Evolutionary conservation across 148 eudicot species (phyloP).

Genomic region (Cornus florida): DNA sequence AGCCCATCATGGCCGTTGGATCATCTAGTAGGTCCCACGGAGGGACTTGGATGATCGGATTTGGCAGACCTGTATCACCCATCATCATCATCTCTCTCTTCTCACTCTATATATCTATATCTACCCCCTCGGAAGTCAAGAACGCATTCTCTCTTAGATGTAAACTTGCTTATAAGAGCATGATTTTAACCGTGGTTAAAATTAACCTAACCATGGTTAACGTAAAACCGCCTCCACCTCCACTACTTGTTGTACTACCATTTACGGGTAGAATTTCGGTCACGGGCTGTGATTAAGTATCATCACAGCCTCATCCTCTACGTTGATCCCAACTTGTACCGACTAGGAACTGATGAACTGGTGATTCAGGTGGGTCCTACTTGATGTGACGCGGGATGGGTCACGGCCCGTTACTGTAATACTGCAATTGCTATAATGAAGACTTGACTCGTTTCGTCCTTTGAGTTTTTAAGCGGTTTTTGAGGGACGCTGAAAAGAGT

Average conservation of each 20-base stretch:
- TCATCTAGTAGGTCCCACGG: slow-evolving; percentile 55
- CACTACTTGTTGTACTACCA: neutral
- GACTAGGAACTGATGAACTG: too few species aligned
- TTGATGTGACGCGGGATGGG: neutral
- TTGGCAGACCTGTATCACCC: slow-evolving; percentile 29
- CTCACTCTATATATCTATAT: slow-evolving; percentile 4
- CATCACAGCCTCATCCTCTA: neutral
- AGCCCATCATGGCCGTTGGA: slow-evolving; percentile 30
- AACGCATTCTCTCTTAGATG: neutral
- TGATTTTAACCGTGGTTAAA: slow-evolving; percentile 26
- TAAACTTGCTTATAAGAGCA: slow-evolving; percentile 14
- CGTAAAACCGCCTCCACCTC: slow-evolving; percentile 16
- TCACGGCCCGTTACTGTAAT: neutral
- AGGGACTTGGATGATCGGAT: slow-evolving; percentile 69
- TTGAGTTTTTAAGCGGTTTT: neutral
- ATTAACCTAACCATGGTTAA: slow-evolving; percentile 23
- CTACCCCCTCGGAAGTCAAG: neutral
- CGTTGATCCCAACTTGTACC: neutral
- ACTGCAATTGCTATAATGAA: neutral
- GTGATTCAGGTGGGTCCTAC: too few species aligned
- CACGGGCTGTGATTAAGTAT: neutral
- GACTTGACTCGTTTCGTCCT: neutral
- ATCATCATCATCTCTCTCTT: slow-evolving; percentile 30
- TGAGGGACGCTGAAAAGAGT: neutral
- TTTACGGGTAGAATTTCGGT: neutral